Base-by-base conservation (phyloP, 768 basidiomycete species). In the Lanmaoa rubissima region DNA sequence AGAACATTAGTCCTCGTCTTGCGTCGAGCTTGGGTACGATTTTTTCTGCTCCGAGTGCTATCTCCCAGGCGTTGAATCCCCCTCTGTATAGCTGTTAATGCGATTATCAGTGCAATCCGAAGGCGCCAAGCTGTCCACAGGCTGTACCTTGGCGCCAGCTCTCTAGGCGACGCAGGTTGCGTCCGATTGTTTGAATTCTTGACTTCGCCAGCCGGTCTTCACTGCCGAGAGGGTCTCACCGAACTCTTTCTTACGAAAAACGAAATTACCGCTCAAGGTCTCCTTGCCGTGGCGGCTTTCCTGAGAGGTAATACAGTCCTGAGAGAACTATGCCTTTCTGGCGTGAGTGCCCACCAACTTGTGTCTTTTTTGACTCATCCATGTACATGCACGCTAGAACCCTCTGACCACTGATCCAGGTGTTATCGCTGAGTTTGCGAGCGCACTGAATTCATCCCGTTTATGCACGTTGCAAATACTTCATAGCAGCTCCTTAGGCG, bases 161-260 rank as follows among this genome's bases (percentile, higher is more conserved):
- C 72, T 21, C 75, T 88, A 10, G 79, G 79, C 10, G 82, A 86
- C 63, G 77, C 80, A 14, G 87, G 87, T 35, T 83, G 81, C 53
- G 66, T 75, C 28, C 71, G 74, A 24, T 70, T 88, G 10, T 84
- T 87, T 65, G 69, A 70, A 17, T 87, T 82, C 63, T 73, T 88
- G 8, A 57, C 70, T 28, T 86, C 86, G 12, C 65, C 73, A 6
- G 67, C 72, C 17, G 85, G 82, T 19, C 69, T 71, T 55, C 70
- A 66, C 54, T 75, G 82, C 60, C 66, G 65, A 46, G 59, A 65
- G 6, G 49, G 60, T 48, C 77, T 88, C 53, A 69, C 72, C 2
- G 81, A 85, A 61, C 81, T 88, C 34, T 79, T 76, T 57, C 74
- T 88, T 53, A 86, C 84, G 50, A 74, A 76, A 4, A 86, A 84